Conservation (phyloP, 495 filamentous ascomycete genomes). For the Penicillium maclennaniae region DNA sequence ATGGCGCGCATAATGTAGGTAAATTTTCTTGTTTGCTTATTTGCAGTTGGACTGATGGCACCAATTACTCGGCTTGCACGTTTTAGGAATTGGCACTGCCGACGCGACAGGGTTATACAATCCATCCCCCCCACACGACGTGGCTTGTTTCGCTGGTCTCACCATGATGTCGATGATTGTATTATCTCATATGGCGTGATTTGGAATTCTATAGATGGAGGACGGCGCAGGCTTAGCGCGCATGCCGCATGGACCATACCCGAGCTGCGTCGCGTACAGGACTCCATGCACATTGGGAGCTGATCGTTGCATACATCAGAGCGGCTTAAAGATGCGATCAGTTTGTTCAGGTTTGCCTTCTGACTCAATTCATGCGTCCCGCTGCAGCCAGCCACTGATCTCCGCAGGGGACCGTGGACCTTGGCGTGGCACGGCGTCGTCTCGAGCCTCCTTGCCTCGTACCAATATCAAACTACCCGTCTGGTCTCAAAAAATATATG, state of each 20-base stretch:
- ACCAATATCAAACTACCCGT: background rate
- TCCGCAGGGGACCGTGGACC: background rate
- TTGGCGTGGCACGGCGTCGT: background rate
- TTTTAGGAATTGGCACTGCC: constrained; percentile 1
- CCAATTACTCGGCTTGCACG: constrained; percentile 11
- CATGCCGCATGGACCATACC: background rate
- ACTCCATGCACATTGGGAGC: too few species aligned
- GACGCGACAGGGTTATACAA: background rate
- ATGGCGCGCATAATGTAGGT: constrained; percentile 23
- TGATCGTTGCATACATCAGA: background rate
- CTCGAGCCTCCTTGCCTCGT: constrained; percentile 4
- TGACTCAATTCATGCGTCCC: background rate
- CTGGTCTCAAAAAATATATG: background rate
- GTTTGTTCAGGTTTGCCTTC: constrained; percentile 4
- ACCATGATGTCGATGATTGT: background rate
- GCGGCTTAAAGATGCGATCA: background rate
- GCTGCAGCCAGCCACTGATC: constrained; percentile 7
- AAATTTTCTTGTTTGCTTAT: constrained; percentile 24
- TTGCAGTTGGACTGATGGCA: constrained; percentile 1
- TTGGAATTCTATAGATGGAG: background rate
- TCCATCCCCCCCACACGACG: background rate
- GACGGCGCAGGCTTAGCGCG: background rate
- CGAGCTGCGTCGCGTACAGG: background rate
- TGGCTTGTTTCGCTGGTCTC: background rate
- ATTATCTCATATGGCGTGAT: background rate